phyloP scores from a whole-genome alignment of 1,284 basidiomycete genomes.

The Moesziomyces antarcticus region DNA sequence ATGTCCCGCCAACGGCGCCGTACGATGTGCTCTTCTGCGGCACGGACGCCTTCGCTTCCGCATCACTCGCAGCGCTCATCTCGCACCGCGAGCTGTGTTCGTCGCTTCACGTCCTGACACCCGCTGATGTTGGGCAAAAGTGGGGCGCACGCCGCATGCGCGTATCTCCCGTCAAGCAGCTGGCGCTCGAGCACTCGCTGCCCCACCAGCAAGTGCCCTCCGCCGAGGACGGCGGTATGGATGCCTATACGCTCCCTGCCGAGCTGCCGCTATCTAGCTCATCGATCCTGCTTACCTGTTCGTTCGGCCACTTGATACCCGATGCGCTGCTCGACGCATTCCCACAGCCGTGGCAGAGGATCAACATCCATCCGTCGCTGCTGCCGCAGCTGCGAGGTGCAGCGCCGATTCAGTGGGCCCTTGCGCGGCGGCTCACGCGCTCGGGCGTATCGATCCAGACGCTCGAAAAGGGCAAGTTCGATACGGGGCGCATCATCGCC shows the following conservation, averaged over 20 bases:
- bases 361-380: slow-evolving; percentile 92
- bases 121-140: slow-evolving; percentile 69
- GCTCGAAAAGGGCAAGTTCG: slow-evolving; percentile 47
- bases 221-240: slow-evolving; percentile 18
- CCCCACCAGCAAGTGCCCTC: slow-evolving; percentile 33
- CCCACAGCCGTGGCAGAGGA: slow-evolving; percentile 72
- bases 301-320: slow-evolving; percentile 89
- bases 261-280: slow-evolving; percentile 15
- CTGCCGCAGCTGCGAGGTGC: slow-evolving; percentile 90
- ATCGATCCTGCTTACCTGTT: slow-evolving; percentile 82
- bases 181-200: slow-evolving; percentile 40
- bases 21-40: slow-evolving; percentile 66
- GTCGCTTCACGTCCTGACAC: slow-evolving; percentile 73
- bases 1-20: slow-evolving; percentile 20
- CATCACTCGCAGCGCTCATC: slow-evolving; percentile 33
- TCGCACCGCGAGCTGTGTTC: slow-evolving; percentile 7
- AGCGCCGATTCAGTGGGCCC: slow-evolving; percentile 88
- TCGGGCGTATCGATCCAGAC: slow-evolving; percentile 61
- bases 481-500: slow-evolving; percentile 45
- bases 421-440: slow-evolving; percentile 67
- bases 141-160: slow-evolving; percentile 62
- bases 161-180: slow-evolving; percentile 51
- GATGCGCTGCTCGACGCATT: slow-evolving; percentile 77
- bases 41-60: slow-evolving; percentile 56
- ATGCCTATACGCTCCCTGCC: slow-evolving; percentile 16